Percentiles rank a stretch among this genome's conserved stretches.
Evolutionary conservation across 1,284 basidiomycete species (phyloP).

Genomic region (Austropuccinia psidii): DNA sequence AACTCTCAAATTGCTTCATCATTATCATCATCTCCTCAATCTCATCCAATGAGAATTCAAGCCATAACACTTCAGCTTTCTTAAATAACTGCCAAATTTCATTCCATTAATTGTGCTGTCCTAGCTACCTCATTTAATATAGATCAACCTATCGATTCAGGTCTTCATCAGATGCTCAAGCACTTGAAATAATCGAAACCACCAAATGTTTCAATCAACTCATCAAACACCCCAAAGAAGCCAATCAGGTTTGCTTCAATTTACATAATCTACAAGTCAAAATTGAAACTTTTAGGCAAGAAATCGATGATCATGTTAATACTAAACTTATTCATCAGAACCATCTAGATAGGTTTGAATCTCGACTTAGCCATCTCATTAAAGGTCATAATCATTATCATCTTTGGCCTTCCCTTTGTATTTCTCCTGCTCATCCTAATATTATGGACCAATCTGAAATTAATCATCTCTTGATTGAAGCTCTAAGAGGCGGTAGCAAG

Average conservation of each 20-base stretch:
- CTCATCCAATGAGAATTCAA: slow-evolving; percentile 29
- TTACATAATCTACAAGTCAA: neutral
- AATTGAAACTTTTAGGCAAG: slow-evolving; percentile 5
- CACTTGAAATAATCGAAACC: neutral
- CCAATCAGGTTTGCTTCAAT: slow-evolving; percentile 23
- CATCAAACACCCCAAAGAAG: slow-evolving; percentile 29
- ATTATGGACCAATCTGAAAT: slow-evolving; percentile 10
- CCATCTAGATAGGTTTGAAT: neutral
- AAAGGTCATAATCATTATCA: slow-evolving; percentile 1
- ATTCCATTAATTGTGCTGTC: slow-evolving; percentile 15
- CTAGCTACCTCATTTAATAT: slow-evolving; percentile 22
- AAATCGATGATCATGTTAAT: slow-evolving; percentile 6
- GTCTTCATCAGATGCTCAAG: slow-evolving; percentile 9
- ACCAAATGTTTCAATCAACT: slow-evolving; percentile 9
- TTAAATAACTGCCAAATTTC: slow-evolving; percentile 20
- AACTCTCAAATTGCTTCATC: too few relatives aligned
- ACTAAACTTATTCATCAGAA: slow-evolving; percentile 1
- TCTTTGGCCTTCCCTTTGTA: neutral
- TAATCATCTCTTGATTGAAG: neutral
- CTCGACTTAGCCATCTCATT: slow-evolving; percentile 1
- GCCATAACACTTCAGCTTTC: slow-evolving; percentile 31
- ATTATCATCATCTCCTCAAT: slow-evolving; percentile 23
- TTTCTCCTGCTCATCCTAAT: slow-evolving; percentile 18
- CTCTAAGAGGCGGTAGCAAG: neutral
- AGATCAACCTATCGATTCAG: slow-evolving; percentile 22